These are phyloP conservation scores for Elaeagnus macrophylla DNA, from an alignment of 306 rosid species.

Conservation along the genomic window DNA sequence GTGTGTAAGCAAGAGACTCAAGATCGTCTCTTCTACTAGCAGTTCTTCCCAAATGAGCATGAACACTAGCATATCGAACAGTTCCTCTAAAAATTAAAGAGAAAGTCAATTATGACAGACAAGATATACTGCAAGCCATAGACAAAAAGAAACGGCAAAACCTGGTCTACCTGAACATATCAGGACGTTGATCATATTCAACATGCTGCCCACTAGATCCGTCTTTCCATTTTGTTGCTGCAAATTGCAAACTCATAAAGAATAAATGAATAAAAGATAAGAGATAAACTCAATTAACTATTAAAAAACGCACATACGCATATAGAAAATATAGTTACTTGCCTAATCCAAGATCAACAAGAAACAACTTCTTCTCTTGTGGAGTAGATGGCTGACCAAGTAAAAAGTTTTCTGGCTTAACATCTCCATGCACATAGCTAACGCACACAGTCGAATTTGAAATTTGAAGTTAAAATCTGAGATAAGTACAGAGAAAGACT, in stretches of 20 bases:
- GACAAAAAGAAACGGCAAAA: neutral
- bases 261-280: conserved; percentile 6
- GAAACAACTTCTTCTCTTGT: conserved; percentile 87
- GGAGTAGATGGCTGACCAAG: conserved; percentile 91
- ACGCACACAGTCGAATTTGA: neutral
- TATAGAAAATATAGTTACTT: conserved; percentile 22
- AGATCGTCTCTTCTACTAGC: conserved; percentile 96
- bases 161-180: conserved; percentile 68
- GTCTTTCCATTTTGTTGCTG: conserved; percentile 94
- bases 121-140: neutral
- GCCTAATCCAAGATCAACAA: conserved; percentile 94
- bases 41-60: conserved; percentile 94
- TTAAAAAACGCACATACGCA: neutral
- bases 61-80: conserved; percentile 95
- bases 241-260: conserved; percentile 10
- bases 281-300: conserved; percentile 7
- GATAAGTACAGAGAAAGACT: too few species aligned
- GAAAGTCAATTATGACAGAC: conserved; percentile 6
- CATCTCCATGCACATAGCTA: conserved; percentile 97
- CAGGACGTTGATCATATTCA: conserved; percentile 93
- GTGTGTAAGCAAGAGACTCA: conserved; percentile 91
- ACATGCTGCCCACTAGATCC: conserved; percentile 69
- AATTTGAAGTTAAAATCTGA: neutral
- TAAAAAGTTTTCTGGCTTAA: conserved; percentile 91
- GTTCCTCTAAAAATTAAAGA: conserved; percentile 52